phyloP scores from a whole-genome alignment of 1,139 yeast species.

The Suhomyces bolitotheri region DNA sequence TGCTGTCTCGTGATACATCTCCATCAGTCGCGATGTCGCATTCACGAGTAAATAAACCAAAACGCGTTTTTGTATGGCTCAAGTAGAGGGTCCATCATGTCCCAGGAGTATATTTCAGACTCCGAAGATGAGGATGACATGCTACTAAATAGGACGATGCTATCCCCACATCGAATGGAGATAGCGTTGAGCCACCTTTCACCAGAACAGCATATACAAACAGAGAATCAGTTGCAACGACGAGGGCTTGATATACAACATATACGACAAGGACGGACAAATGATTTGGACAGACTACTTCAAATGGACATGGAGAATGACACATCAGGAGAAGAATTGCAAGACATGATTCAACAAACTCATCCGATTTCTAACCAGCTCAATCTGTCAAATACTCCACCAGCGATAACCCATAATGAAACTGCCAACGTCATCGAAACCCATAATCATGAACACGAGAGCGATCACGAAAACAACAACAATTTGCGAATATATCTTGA shows the following conservation, averaged over 20 bases:
- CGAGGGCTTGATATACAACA: background rate
- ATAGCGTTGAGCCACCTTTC: slow-evolving; percentile 8
- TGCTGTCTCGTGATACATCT: too few species aligned
- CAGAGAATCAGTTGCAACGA: background rate
- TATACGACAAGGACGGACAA: background rate
- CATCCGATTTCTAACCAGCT: background rate
- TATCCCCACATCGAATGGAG: slow-evolving; percentile 15
- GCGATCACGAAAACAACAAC: slow-evolving; percentile 15
- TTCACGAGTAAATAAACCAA: background rate
- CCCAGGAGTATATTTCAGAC: slow-evolving; percentile 19
- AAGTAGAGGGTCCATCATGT: slow-evolving; percentile 3
- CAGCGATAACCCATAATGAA: background rate
- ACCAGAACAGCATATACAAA: slow-evolving; percentile 8
- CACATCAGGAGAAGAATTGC: slow-evolving; percentile 4
- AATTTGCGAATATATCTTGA: slow-evolving; percentile 19
- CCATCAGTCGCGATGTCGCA: too few species aligned
- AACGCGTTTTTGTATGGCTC: slow-evolving; percentile 2
- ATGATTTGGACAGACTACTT: slow-evolving; percentile 2
- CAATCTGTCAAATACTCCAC: background rate
- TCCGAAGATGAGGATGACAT: slow-evolving; percentile 17
- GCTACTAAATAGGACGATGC: slow-evolving; percentile 13
- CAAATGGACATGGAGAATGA: slow-evolving; percentile 1
- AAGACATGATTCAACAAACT: background rate
- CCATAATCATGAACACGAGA: slow-evolving; percentile 1
- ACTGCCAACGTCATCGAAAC: background rate